phyloP scores from a whole-genome alignment of 495 filamentous ascomycete genomes.

The Mycothermus thermophilus region DNA sequence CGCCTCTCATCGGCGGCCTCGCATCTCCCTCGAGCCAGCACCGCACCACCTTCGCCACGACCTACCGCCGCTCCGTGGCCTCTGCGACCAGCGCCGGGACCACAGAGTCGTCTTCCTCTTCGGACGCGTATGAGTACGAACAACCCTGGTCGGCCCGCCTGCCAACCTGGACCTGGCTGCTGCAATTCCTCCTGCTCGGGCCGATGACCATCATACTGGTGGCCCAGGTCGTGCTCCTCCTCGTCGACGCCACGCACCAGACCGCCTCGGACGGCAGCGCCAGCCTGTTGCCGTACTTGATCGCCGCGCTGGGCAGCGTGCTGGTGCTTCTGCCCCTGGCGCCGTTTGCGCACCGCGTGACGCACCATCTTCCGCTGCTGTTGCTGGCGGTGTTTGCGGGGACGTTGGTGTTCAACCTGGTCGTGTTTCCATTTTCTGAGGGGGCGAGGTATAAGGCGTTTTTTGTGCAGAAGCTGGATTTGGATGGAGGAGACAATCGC shows the following conservation, averaged over 20 bases:
- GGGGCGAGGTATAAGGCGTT: conserved; percentile 70
- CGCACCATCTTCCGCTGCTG: conserved; percentile 66
- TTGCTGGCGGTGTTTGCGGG: conserved; percentile 58
- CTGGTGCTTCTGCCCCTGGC: conserved; percentile 63
- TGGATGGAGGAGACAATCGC: conserved; percentile 54
- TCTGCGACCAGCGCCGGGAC: conserved; percentile 13
- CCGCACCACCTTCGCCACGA: conserved; percentile 63
- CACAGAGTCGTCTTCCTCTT: too few relatives aligned
- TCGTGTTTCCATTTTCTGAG: conserved; percentile 76
- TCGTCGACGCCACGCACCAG: conserved; percentile 58
- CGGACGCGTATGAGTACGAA: conserved; percentile 54
- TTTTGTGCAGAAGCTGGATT: conserved; percentile 70
- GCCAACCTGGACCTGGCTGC: conserved; percentile 70
- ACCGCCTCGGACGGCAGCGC: conserved; percentile 67
- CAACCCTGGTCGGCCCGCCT: conserved; percentile 72
- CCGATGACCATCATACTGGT: conserved; percentile 63
- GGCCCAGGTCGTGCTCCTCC: conserved; percentile 59
- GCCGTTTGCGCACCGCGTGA: conserved; percentile 79
- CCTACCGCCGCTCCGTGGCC: conserved; percentile 35
- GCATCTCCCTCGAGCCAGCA: conserved; percentile 25
- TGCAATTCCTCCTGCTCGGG: conserved; percentile 69
- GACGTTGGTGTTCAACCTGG: conserved; percentile 76
- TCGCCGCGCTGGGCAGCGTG: conserved; percentile 50
- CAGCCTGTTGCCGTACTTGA: conserved; percentile 53
- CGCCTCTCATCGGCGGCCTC: conserved; percentile 50